Evolutionary conservation across 1,284 basidiomycete genomes (phyloP).

Genomic region (Microbotryomycetes sp.): DNA sequence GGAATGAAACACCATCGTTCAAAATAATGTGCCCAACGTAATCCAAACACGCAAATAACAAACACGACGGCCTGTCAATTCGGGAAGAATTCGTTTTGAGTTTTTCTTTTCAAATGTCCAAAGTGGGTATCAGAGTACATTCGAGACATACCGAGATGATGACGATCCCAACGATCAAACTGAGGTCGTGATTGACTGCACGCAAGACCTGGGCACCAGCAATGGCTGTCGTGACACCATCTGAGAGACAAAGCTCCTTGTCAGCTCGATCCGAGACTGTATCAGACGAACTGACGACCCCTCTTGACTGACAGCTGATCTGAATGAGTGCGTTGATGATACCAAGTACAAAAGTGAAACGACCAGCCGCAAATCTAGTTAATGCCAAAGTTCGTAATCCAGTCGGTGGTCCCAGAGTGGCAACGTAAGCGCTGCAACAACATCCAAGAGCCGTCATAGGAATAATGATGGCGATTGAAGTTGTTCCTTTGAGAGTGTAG

Average conservation of each 20-base stretch:
- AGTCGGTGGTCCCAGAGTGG: conserved; percentile 56
- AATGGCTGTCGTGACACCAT: conserved; percentile 41
- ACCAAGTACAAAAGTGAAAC: background rate
- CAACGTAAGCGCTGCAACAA: conserved; percentile 49
- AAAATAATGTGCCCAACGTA: conserved; percentile 49
- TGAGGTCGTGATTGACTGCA: conserved; percentile 43
- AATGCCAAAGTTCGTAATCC: conserved; percentile 58
- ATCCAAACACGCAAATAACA: conserved; percentile 45
- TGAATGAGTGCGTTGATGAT: background rate
- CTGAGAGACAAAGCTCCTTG: conserved; percentile 8
- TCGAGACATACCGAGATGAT: conserved; percentile 40
- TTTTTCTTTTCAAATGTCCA: no score
- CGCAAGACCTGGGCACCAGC: conserved; percentile 46
- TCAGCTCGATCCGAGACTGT: no score
- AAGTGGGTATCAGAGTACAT: no score
- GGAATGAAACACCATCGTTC: conserved; percentile 60
- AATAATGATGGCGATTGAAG: conserved; percentile 42
- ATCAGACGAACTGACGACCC: no score
- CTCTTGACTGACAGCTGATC: background rate
- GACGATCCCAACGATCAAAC: conserved; percentile 46
- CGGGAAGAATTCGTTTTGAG: no score
- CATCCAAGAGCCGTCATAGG: conserved; percentile 43
- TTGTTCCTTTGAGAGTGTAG: conserved; percentile 52
- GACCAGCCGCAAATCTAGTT: conserved; percentile 9
- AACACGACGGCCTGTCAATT: conserved; percentile 38